Evolutionary conservation across 305 asterid genomes (phyloP), one percentile per base, ranked within the genome.

Genomic region (Nicotiana rustica): DNA sequence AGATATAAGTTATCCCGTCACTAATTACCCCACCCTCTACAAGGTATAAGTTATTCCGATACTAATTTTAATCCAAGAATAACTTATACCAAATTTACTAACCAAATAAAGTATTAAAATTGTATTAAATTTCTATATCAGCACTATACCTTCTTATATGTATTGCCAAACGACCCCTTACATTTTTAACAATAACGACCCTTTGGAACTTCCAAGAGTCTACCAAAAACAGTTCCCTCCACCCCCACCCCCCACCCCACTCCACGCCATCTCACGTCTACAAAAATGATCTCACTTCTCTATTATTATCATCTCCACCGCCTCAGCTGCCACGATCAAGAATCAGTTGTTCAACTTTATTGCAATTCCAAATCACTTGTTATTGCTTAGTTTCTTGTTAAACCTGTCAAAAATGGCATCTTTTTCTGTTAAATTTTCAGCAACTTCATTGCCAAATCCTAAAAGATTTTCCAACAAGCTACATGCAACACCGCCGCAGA

Each of bases 401-500:
- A 41, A 69, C 6, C 12, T 71, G 79, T 3, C 68, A 85, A 57
- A 41, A 5, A 85, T 94, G 98, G 82, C 98, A 31, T 92, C 97
- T 14, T 83, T 94, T 44, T 90, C 95, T 1, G 87, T 89, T 79
- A 91, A 88, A 64, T 90, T 90, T 81, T 55, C 88, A 83, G 87
- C 90, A 6, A 88, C 93, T n/a, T 84, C 93, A 35, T 76, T 85
- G 80, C 85, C 93, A 35, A 85, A 82, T 80, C 25, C 62, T 21
- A 69, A 85, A 2, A 68, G 44, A 33, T 67, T 18, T 64, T 8
- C 25, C 18, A 83, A 69, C 79, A 73, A 49, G 75, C 86, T 86
- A 75, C 90, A 88, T 60, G 97, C 93, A 47, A 84, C 92, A 6
- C 93, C 97, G 6, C 90, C 95, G 17, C 95, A 88, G 86, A 89